Evolutionary conservation across 2,329 filamentous ascomycete species (phyloP).

Genomic region (Neopestalotiopsis sp.): DNA sequence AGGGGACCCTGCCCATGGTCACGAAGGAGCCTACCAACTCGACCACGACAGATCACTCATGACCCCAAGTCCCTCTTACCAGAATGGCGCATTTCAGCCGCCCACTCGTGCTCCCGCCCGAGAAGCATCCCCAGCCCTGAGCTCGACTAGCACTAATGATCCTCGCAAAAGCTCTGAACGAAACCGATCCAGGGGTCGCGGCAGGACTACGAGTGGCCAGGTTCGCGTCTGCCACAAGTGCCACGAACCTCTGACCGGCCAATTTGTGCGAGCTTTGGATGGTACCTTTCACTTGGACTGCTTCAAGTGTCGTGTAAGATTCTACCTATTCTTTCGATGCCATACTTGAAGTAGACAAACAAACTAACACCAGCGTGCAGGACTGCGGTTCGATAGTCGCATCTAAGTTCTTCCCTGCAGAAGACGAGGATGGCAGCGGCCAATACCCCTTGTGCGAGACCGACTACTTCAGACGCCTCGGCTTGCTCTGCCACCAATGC

Average conservation of each 20-base stretch:
- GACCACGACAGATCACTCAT: conserved; percentile 37
- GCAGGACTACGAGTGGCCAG: conserved; percentile 63
- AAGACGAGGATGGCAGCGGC: conserved; percentile 81
- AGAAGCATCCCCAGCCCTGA: conserved; percentile 42
- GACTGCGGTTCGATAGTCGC: conserved; percentile 97
- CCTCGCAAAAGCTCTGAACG: conserved; percentile 60
- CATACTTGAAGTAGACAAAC: conserved; percentile 19
- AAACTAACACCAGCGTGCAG: conserved; percentile 51
- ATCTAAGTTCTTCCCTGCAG: conserved; percentile 97
- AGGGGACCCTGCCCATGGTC: conserved; percentile 35
- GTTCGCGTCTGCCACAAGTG: conserved; percentile 84
- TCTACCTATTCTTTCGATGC: conserved; percentile 16
- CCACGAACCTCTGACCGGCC: conserved; percentile 83
- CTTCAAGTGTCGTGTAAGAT: conserved; percentile 91
- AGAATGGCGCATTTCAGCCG: conserved; percentile 34
- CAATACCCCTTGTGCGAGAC: conserved; percentile 98
- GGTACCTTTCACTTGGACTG: conserved; percentile 97
- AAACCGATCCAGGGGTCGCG: conserved; percentile 59
- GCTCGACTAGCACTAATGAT: conserved; percentile 45
- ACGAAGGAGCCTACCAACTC: conserved; percentile 35
- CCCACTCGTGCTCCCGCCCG: conserved; percentile 32
- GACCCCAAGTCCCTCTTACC: conserved; percentile 37
- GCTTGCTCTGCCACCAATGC: conserved; percentile 89
- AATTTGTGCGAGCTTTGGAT: conserved; percentile 92
- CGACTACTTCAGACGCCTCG: conserved; percentile 93